phyloP scores from a whole-genome alignment of 2,329 filamentous ascomycete genomes.

The Epicoccum nigrum region DNA sequence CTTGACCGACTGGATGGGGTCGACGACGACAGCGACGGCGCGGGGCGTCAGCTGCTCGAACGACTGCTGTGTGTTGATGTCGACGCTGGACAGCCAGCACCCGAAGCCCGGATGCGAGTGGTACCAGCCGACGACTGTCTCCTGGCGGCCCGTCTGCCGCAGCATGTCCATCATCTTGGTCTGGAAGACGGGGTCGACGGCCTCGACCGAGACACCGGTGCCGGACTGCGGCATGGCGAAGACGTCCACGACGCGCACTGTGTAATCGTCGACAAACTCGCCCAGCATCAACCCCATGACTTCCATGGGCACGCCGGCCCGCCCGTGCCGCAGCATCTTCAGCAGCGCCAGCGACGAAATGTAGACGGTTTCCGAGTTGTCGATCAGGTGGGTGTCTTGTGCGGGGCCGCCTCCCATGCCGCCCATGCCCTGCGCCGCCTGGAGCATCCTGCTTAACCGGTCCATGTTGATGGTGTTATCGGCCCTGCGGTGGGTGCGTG shows the following conservation, averaged over 20 bases:
- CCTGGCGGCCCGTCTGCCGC: constrained; percentile 93
- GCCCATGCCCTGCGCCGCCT: constrained; percentile 69
- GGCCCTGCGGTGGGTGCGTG: too few species aligned
- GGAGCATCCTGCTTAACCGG: constrained; percentile 86
- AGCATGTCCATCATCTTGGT: constrained; percentile 99
- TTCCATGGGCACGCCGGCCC: constrained; percentile 98
- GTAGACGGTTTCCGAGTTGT: constrained; percentile 99
- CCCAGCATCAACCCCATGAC: constrained; percentile 99
- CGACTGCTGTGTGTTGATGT: constrained; percentile 99
- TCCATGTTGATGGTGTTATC: constrained; percentile 85
- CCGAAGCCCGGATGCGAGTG: constrained; percentile 99
- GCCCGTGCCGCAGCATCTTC: constrained; percentile 98
- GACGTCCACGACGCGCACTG: constrained; percentile 95
- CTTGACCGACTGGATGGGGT: constrained; percentile 98
- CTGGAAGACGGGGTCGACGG: constrained; percentile 97
- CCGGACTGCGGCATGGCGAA: constrained; percentile 99
- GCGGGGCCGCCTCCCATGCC: constrained; percentile 63
- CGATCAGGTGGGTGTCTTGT: constrained; percentile 85
- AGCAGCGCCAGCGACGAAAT: constrained; percentile 96
- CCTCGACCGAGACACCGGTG: constrained; percentile 97
- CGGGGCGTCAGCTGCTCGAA: constrained; percentile 98
- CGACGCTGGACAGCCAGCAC: constrained; percentile 98
- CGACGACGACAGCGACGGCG: constrained; percentile 95
- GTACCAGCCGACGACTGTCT: constrained; percentile 99
- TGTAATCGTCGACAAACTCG: constrained; percentile 99